Base-by-base conservation (phyloP, 192 early-diverging fungal species). In the Backusella psychrophila region DNA sequence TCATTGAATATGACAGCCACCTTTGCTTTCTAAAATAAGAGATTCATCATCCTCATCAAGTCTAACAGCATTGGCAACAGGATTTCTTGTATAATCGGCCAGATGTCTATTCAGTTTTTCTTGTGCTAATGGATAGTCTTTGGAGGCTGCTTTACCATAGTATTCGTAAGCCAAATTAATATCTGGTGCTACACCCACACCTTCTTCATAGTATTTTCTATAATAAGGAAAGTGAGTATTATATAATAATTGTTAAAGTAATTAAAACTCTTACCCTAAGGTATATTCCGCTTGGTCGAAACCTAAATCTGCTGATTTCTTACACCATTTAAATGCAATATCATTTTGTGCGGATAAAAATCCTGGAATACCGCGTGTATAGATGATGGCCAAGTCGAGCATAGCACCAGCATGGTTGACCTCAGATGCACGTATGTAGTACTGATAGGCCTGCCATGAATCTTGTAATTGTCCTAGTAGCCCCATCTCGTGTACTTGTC, bases 371-470 rank as follows among this genome's bases (percentile, higher is more conserved):
- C 96, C 96, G 26, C 89, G 90, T 19, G 96, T 80, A 74, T 95
- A 97, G 89, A 95, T 94, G 12, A 92, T 93, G 56, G 91, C 91
- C 14, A 98, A 85, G 66, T 91, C 94, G 84, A 98, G 91, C 91
- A 95, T 93, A 38, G 95, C 93, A 80, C 95, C 86, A 19, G 87
- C 90, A 8, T 94, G 86, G 44, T 92, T 93, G 53, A 91, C 87
- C 44, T 92, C 92, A 6, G 96, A 93, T 0, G 96, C 97, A 67
- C 90, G 81, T 67, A 88, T 85, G 82, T 96, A 98, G 85, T 93
- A 94, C 71, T 89, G 87, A 63, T 94, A 87, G 34, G 93, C 94
- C 19, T 85, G 74, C 49, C 74, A 79, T 6, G 93, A 87, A 74
- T 96, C 93, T 3, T 89, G 85, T 2, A 81, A 83, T 75, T 90